phyloP scores from a whole-genome alignment of 2,329 filamentous ascomycete genomes.

The Aspergillus fijiensis region DNA sequence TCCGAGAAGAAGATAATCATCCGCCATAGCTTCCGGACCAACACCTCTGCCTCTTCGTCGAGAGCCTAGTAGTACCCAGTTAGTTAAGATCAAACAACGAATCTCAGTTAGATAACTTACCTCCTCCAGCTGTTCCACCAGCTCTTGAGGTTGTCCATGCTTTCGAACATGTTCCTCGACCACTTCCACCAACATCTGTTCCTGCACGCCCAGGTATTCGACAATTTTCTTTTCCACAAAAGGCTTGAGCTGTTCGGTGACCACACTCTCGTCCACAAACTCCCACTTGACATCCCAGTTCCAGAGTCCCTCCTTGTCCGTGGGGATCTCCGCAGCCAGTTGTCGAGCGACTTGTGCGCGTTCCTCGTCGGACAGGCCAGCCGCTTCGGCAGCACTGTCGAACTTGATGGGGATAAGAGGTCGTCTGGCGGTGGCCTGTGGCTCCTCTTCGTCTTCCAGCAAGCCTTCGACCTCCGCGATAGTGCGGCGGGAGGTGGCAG shows the following conservation, averaged over 20 bases:
- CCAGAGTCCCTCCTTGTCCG: constrained; percentile 83
- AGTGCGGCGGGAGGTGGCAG: constrained; percentile 65
- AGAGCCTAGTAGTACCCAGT: constrained; percentile 60
- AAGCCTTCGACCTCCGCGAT: constrained; percentile 92
- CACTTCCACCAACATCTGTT: constrained; percentile 90
- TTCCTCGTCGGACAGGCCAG: constrained; percentile 80
- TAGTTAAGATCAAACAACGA: background rate
- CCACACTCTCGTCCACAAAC: constrained; percentile 75
- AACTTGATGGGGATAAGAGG: constrained; percentile 81
- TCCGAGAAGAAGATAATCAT: constrained; percentile 99
- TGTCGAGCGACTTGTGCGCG: constrained; percentile 76
- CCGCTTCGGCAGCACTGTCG: constrained; percentile 65
- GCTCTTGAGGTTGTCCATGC: constrained; percentile 69
- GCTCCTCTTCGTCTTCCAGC: constrained; percentile 90
- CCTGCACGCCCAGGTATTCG: constrained; percentile 92
- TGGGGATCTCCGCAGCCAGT: constrained; percentile 86
- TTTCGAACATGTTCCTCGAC: constrained; percentile 83
- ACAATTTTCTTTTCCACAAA: constrained; percentile 99
- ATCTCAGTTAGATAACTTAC: constrained; percentile 50
- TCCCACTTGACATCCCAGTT: constrained; percentile 93
- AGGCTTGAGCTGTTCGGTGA: constrained; percentile 82
- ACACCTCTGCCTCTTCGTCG: constrained; percentile 88
- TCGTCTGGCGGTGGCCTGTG: constrained; percentile 66
- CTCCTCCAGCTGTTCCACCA: constrained; percentile 82
- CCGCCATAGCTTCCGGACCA: constrained; percentile 96